Base-by-base conservation (phyloP, 768 basidiomycete species). In the Boletus edulis region DNA sequence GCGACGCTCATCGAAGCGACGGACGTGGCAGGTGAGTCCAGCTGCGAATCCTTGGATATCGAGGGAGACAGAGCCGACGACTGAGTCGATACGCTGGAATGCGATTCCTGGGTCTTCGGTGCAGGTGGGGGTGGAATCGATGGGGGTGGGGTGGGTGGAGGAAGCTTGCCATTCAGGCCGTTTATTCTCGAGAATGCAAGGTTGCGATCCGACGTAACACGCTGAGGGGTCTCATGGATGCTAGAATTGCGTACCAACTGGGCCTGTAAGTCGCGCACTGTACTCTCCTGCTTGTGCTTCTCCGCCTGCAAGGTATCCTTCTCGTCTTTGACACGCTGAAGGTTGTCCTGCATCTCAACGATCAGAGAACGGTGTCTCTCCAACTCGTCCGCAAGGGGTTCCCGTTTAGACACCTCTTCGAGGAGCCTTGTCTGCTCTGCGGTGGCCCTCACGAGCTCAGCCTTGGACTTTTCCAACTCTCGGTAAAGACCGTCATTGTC, bases 101-200 rank as follows among this genome's bases (percentile, higher is more conserved):
- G 78, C 14, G 76, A 76, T 61, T 83, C 87, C 57, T 55, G 74
- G 47, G 56, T 73, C 67, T 55, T 81, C 24, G 91, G 91, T 5
- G 86, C 83, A 17, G 90, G 91, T 20, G 91, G 91, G 1, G 94
- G 94, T 12, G 91, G 82, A 32, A 89, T 80, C 0, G 94, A 94
- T 12, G 94, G 91, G 10, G 94, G 93, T 0, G 70, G 71, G 0
- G 89, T 89, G 0, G 90, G 88, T 17, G 93, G 94, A 31, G 93
- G 93, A 15, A 89, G 81, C 71, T 94, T 94, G 29, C 83, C 74
- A 40, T 88, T 82, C 46, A 91, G 70, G 41, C 81, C 82, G 55
- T 80, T 80, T 51, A 79, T 72, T 52, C 88, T 81, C 35, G 77
- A 78, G 65, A 81, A 87, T 12, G 81, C 70, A 32, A 79, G 57